A percentile compares a stretch with the other conserved stretches of the same genome.
phyloP scores from a whole-genome alignment of 2,329 filamentous ascomycete genomes.

The Fusarium sororula region DNA sequence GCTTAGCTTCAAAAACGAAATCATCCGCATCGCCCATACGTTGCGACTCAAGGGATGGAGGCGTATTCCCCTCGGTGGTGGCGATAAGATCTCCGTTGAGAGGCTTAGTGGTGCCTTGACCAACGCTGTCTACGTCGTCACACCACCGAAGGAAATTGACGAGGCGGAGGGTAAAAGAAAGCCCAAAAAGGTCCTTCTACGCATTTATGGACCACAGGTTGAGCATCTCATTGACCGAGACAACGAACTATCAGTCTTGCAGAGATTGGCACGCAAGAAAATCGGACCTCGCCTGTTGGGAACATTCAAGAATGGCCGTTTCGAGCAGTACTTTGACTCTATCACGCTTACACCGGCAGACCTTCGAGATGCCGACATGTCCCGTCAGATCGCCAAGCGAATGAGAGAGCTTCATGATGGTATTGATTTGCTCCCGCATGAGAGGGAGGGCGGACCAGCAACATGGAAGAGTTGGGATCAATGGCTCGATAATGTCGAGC shows the following conservation, averaged over 20 bases:
- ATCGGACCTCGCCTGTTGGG: conserved; percentile 92
- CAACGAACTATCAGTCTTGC: conserved; percentile 85
- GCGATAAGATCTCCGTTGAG: conserved; percentile 74
- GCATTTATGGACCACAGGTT: conserved; percentile 94
- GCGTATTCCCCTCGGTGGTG: conserved; percentile 76
- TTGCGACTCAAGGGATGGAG: conserved; percentile 92
- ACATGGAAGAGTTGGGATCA: conserved; percentile 96
- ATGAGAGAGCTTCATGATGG: conserved; percentile 97
- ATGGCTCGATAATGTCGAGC: conserved; percentile 76
- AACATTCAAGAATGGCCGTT: conserved; percentile 93
- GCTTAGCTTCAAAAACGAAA: conserved; percentile 90
- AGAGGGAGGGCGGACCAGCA: conserved; percentile 80
- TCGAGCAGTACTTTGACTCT: conserved; percentile 93
- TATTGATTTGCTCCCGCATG: conserved; percentile 82
- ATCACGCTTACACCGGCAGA: conserved; percentile 80
- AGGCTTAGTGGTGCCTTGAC: conserved; percentile 91
- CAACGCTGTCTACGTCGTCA: conserved; percentile 95
- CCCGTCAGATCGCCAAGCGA: conserved; percentile 92
- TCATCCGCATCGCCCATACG: conserved; percentile 88
- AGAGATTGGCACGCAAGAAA: conserved; percentile 86
- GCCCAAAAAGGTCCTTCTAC: conserved; percentile 79
- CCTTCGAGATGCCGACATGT: conserved; percentile 82
- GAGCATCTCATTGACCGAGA: conserved; percentile 96
- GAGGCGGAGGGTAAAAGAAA: conserved; percentile 53
- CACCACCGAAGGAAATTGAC: conserved; percentile 73